A percentile compares a stretch with the other conserved stretches of the same genome.
phyloP scores from a whole-genome alignment of 2,329 filamentous ascomycete genomes.

The Colletotrichum eremochloae region DNA sequence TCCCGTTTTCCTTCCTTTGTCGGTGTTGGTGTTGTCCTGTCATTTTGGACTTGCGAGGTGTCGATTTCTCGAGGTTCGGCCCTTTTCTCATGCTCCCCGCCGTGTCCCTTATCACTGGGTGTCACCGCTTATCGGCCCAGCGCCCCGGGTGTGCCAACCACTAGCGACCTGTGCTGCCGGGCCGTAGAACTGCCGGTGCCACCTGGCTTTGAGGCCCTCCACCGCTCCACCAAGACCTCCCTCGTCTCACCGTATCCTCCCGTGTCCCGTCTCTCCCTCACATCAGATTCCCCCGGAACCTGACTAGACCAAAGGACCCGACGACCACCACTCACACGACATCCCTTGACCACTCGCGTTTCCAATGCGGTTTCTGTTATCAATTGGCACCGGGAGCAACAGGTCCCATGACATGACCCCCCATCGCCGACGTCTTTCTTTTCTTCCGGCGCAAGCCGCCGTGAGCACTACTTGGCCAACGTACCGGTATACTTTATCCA shows the following conservation, averaged over 20 bases:
- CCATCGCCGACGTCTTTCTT: too few relatives aligned
- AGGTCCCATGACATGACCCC: slow-evolving; percentile 6
- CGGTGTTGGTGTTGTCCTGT: background rate
- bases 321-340: background rate
- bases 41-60: background rate
- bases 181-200: background rate
- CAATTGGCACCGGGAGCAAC: background rate
- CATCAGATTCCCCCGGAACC: slow-evolving; percentile 9
- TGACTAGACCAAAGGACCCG: background rate
- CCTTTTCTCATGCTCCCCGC: background rate
- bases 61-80: slow-evolving; percentile 27
- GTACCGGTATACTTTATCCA: too few relatives aligned
- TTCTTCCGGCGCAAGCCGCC: slow-evolving; percentile 18
- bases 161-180: background rate
- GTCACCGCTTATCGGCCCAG: slow-evolving; percentile 6
- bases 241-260: background rate
- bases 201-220: slow-evolving; percentile 31
- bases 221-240: background rate
- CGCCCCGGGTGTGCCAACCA: background rate
- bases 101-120: background rate
- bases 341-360: background rate
- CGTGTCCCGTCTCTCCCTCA: background rate
- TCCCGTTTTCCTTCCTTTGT: background rate
- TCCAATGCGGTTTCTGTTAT: slow-evolving; percentile 11
- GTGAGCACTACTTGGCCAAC: background rate